Evolutionary conservation across 2,329 filamentous ascomycete species (phyloP).

Genomic region (Tolypocladium ovalisporum): DNA sequence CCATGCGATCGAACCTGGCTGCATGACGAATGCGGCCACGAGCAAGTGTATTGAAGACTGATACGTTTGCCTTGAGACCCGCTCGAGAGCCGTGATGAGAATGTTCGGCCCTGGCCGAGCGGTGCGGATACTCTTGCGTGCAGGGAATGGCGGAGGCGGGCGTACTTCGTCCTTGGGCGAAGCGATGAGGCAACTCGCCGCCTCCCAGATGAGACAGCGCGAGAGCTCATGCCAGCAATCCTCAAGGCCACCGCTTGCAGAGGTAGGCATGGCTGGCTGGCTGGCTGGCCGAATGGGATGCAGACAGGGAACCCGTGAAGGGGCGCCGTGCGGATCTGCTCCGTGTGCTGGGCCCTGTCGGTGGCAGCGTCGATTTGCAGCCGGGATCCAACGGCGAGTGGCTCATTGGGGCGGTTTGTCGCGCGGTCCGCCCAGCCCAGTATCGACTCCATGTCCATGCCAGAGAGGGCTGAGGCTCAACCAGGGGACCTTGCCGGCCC

Average conservation of each 20-base stretch:
- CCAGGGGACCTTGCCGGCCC: conserved; percentile 1
- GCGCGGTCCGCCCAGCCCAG: neutral
- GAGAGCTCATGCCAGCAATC: neutral
- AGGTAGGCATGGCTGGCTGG: neutral
- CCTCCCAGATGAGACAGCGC: neutral
- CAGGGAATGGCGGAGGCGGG: neutral
- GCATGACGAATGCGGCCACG: neutral
- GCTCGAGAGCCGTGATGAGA: neutral
- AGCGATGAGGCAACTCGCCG: neutral
- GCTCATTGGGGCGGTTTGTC: neutral
- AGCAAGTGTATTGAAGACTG: neutral
- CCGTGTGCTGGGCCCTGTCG: neutral
- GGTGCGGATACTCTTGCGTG: neutral
- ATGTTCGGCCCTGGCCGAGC: neutral
- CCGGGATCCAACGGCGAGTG: neutral
- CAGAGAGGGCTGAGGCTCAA: conserved; percentile 1
- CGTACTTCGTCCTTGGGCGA: neutral
- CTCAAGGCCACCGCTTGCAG: neutral
- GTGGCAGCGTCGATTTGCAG: neutral
- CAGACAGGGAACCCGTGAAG: neutral
- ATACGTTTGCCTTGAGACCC: neutral
- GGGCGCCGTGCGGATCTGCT: conserved; percentile 1
- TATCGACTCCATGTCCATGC: neutral
- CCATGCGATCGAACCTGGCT: neutral
- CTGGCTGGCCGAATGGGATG: neutral